Evolutionary conservation across 2,329 filamentous ascomycete species (phyloP).

Genomic region (Bipolaris cookei): DNA sequence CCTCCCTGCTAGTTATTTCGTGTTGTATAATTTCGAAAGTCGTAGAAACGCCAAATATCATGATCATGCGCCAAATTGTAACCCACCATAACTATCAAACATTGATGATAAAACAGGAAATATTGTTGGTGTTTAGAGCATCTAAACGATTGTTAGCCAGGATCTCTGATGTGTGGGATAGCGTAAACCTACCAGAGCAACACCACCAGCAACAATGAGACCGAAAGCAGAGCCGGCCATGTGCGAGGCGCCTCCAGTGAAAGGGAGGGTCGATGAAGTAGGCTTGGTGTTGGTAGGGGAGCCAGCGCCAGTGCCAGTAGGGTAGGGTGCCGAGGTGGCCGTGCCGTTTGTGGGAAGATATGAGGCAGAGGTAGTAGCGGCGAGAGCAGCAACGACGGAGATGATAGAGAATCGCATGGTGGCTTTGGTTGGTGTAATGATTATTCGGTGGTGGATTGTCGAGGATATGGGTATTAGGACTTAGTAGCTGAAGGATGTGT

Average conservation of each 20-base stretch:
- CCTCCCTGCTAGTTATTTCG: slow-evolving; percentile 7
- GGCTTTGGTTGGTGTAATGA: slow-evolving; percentile 12
- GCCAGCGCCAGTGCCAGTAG: slow-evolving; percentile 33
- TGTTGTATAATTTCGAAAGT: neutral
- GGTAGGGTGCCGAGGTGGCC: slow-evolving; percentile 27
- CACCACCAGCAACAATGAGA: slow-evolving; percentile 40
- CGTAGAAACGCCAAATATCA: slow-evolving; percentile 7
- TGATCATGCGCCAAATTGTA: slow-evolving; percentile 13
- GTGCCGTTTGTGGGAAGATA: slow-evolving; percentile 36
- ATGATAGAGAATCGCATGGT: slow-evolving; percentile 45
- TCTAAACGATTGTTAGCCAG: slow-evolving; percentile 8
- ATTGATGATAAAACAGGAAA: slow-evolving; percentile 1
- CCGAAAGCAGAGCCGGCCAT: slow-evolving; percentile 38
- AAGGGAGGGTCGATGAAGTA: slow-evolving; percentile 29
- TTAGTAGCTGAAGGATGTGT: neutral
- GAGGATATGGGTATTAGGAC: neutral
- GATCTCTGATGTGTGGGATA: neutral
- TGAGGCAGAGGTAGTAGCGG: slow-evolving; percentile 36
- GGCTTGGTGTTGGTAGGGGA: slow-evolving; percentile 22
- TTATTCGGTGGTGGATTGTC: neutral
- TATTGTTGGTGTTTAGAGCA: slow-evolving; percentile 14
- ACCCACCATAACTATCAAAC: slow-evolving; percentile 5
- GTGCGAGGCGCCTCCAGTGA: slow-evolving; percentile 36
- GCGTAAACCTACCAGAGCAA: slow-evolving; percentile 36
- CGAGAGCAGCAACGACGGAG: slow-evolving; percentile 32